These are phyloP conservation scores for Ogataea wickerhamii DNA, from an alignment of 805 yeast species.

Conservation along the genomic window DNA sequence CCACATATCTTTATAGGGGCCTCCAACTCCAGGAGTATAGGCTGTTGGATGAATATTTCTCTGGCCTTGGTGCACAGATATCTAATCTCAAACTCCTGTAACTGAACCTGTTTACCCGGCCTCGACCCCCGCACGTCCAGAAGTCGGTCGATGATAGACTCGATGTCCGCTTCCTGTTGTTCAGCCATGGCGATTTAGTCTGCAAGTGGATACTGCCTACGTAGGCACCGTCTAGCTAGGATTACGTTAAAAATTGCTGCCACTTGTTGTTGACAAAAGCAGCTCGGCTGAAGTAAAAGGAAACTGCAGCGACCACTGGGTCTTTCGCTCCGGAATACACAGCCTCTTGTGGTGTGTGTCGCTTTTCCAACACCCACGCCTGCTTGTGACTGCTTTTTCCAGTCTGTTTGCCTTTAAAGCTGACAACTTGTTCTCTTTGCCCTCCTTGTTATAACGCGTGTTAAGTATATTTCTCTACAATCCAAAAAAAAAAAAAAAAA, in stretches of 20 bases:
- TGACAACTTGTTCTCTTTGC: neutral
- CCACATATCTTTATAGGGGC: conserved; percentile 98
- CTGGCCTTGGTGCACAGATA: conserved; percentile 96
- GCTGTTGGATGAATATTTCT: conserved; percentile 96
- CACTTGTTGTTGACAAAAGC: neutral
- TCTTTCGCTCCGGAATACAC: neutral
- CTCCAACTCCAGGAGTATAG: conserved; percentile 89
- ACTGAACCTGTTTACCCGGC: conserved; percentile 95
- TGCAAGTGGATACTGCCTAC: no score
- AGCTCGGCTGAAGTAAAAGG: neutral
- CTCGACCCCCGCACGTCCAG: conserved; percentile 97
- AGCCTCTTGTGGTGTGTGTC: neutral
- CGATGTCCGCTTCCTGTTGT: conserved; percentile 79
- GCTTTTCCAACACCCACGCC: neutral
- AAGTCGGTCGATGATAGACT: conserved; percentile 93
- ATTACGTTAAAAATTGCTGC: neutral
- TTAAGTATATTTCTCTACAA: neutral
- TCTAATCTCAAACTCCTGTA: conserved; percentile 91
- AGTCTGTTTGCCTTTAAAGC: no score
- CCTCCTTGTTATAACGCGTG: conserved; percentile 3
- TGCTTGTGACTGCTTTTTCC: neutral
- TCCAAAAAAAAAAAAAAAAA: neutral
- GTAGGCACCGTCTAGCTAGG: neutral
- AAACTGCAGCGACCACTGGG: no score
- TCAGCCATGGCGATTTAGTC: conserved; percentile 31